Base-by-base conservation (phyloP, 2,329 filamentous ascomycete genomes). In the Myrmaecium sp. region DNA sequence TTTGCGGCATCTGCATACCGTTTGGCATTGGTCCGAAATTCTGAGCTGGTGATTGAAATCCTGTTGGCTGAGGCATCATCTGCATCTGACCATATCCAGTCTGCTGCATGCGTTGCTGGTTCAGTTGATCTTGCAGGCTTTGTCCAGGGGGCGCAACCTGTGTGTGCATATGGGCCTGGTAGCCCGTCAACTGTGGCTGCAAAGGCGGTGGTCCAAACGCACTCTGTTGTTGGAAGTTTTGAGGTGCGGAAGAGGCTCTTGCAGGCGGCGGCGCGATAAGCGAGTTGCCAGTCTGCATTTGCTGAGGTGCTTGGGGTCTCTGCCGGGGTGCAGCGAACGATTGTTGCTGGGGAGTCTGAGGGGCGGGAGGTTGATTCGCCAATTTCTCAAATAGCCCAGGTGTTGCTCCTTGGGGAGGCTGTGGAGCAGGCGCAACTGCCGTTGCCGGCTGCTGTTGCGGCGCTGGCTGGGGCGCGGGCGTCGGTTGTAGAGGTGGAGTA, bases 231-330 rank as follows among this genome's bases (percentile, higher is more conserved):
- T 69, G 52, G 32, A 62, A 75, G 28, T 82, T 78, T 47, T 82
- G 78, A 14, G 89, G 86, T 20, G 89, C 86, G 21, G 86, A 94
- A 8, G 89, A 64, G 5, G 89, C 77, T 33, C 89, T 68, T 27
- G 73, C 68, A 7, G 83, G 82, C 11, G 79, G 82, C 5, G 83
- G 82, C 25, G 75, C 67, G 34, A 84, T 68, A 19, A 92, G 60
- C 11, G 70, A 69, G 20, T 67, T 60, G 26, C 44, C 57, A n/a
- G 28, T 43, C 38, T 69, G 61, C 22, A 60, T 63, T 31, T 69
- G 65, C 33, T 75, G 71, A 25, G 81, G 78, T 19, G 75, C 66
- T 31, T 70, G 58, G 23, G 82, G 83, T 35, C 82, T 63, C 47
- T 81, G 74, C 37, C 81, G 52, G 23, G 64, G 55, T 21, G 54